Evolutionary conservation across 2,329 filamentous ascomycete species (phyloP), one percentile per base, ranked within the genome.

Genomic region (Fusarium albosuccineum): DNA sequence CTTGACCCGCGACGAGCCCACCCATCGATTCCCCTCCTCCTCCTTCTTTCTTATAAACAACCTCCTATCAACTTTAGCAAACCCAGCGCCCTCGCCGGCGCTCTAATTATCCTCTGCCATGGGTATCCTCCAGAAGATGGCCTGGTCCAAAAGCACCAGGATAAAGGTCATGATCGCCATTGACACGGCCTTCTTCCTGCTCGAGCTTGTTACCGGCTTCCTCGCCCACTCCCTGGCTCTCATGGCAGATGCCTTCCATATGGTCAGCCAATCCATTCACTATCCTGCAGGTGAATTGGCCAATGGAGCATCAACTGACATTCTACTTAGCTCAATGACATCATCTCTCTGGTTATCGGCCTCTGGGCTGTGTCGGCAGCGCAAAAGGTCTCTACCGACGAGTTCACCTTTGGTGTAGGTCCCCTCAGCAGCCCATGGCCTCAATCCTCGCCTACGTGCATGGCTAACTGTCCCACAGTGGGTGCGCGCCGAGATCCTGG

Each of bases 221-320:
- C 83, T 91, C 67, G 93, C 97, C 63, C 91, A 94, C 76, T 98
- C 96, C 16, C 87, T 99, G 71, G 96, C 96, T 37, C 87, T 99
- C 61, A 94, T 97, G 76, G 96, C 96, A 55, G 96, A 99, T 82
- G 94, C 96, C 62, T 99, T 99, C 80, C 96, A 99, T 82, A 99
- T 99, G 96, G 92, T 93, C 76, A 72, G 86, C 79, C 41, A 39
- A 50, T 52, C 39, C 48, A 45, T 58, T 59, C n/a, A 41, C n/a
- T 22, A 33, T 17, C 17, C 36, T 34, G 39, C 39, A 44, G 11
- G 26, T 37, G 33, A 60, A 61, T 54, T 34, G 42, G 44, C 51
- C 13, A 42, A 45, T 41, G 27, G 40, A 58, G 39, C 30, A 52
- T 41, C 49, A 36, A 44, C 67, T 72, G 49, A 70, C 67, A 45